Conservation (phyloP, 2,329 filamentous ascomycete genomes). For the Dothideomycetes sp. region DNA sequence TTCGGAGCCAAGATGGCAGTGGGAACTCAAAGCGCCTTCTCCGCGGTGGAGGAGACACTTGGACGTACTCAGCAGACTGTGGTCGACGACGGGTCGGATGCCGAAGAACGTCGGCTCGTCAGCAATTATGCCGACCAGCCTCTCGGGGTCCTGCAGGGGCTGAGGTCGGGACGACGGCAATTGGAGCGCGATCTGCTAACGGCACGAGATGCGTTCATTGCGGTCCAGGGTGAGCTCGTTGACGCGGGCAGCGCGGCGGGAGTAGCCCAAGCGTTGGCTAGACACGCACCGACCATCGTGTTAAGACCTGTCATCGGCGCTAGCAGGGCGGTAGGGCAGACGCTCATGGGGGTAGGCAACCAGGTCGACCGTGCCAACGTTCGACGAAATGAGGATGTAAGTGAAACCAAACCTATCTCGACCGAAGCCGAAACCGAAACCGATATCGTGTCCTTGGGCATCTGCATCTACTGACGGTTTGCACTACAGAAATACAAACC, state of each 20-base stretch:
- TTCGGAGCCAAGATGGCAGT: slow-evolving; percentile 89
- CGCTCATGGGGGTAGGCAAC: slow-evolving; percentile 85
- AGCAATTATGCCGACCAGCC: slow-evolving; percentile 93
- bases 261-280: slow-evolving; percentile 66
- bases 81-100: slow-evolving; percentile 52
- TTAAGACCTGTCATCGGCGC: slow-evolving; percentile 84
- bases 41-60: slow-evolving; percentile 76
- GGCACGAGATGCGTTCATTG: slow-evolving; percentile 84
- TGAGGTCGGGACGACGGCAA: slow-evolving; percentile 71
- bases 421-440: too few species aligned
- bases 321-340: slow-evolving; percentile 78
- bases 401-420: too few species aligned
- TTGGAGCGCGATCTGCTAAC: slow-evolving; percentile 79
- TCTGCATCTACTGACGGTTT: slow-evolving; percentile 3
- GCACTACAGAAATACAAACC: slow-evolving; percentile 10
- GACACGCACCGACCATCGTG: slow-evolving; percentile 83
- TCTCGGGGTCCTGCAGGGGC: slow-evolving; percentile 73
- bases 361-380: slow-evolving; percentile 74
- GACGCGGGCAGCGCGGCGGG: slow-evolving; percentile 74
- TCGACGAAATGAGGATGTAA: slow-evolving; percentile 77
- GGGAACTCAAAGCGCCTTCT: slow-evolving; percentile 85
- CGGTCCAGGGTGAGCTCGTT: slow-evolving; percentile 82
- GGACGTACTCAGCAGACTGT: slow-evolving; percentile 27
- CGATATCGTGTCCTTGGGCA: too few species aligned
- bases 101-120: slow-evolving; percentile 66